Evolutionary conservation across 305 asterid genomes (phyloP).

Genomic region (Ilex paraguariensis): DNA sequence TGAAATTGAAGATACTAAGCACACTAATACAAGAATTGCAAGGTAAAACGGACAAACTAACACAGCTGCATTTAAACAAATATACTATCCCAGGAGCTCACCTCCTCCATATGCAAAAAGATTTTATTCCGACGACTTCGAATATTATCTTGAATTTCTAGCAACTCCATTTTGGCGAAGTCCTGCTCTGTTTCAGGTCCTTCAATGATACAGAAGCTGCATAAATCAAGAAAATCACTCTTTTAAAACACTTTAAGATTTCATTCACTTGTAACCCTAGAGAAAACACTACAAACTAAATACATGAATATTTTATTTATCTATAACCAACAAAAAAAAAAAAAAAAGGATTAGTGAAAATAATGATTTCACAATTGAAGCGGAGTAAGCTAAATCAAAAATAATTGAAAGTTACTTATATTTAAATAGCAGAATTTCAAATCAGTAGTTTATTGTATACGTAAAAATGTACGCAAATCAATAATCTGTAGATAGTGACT

Average conservation of each 20-base stretch:
- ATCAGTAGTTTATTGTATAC: neutral
- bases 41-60: too few species aligned
- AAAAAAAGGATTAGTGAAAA: too few species aligned
- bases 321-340: too few species aligned
- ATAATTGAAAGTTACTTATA: too few species aligned
- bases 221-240: conserved; percentile 5
- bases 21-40: too few species aligned
- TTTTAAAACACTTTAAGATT: too few species aligned
- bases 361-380: too few species aligned
- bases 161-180: conserved; percentile 79
- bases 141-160: conserved; percentile 84
- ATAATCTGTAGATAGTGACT: neutral
- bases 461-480: neutral
- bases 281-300: neutral
- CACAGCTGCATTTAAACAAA: too few species aligned
- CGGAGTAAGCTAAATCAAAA: too few species aligned
- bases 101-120: conserved; percentile 95
- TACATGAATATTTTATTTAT: neutral
- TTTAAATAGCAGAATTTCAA: too few species aligned
- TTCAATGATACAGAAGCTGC: conserved; percentile 90
- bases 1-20: conserved; percentile 3
- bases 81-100: conserved; percentile 2
- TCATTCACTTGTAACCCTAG: neutral
- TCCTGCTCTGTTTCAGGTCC: conserved; percentile 95
- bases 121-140: conserved; percentile 83